Percentiles rank a stretch among this genome's conserved stretches.
These are phyloP conservation scores for Schoenoplectus triqueter DNA, from an alignment of 202 grass and related monocot genomes.

Conservation along the genomic window DNA sequence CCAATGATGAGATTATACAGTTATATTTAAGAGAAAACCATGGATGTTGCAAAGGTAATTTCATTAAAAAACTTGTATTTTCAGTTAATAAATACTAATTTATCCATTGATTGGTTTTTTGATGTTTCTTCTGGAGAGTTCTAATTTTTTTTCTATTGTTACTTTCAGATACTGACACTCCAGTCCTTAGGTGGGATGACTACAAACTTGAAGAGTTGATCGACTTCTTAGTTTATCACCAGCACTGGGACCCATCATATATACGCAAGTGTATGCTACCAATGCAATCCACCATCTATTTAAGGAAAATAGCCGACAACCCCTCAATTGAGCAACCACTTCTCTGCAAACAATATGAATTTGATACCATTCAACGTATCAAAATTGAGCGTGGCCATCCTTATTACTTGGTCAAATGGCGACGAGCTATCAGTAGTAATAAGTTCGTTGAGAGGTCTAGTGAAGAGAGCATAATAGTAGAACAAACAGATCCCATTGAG, in stretches of 20 bases:
- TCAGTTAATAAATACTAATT: too few species aligned
- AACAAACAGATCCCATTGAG: constrained; percentile 38
- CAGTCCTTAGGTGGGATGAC: constrained; percentile 64
- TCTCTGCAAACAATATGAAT: constrained; percentile 76
- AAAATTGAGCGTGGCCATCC: constrained; percentile 71
- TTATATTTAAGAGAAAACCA: constrained; percentile 76
- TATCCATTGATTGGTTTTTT: not conserved
- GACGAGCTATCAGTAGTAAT: constrained; percentile 42
- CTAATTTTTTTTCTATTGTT: constrained; percentile 3
- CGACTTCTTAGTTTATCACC: constrained; percentile 71
- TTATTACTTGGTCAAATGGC: constrained; percentile 90
- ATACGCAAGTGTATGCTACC: constrained; percentile 79
- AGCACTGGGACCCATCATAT: constrained; percentile 86
- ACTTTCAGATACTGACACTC: constrained; percentile 58
- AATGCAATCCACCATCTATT: constrained; percentile 83
- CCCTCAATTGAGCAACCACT: constrained; percentile 44
- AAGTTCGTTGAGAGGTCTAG: constrained; percentile 28
- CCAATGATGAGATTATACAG: constrained; percentile 79
- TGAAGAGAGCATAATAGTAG: constrained; percentile 40
- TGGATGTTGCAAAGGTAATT: constrained; percentile 52
- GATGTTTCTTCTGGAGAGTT: constrained; percentile 10
- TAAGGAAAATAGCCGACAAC: constrained; percentile 59
- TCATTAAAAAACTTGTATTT: not conserved
- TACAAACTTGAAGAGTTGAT: constrained; percentile 77
- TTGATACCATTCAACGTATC: constrained; percentile 73